phyloP scores from a whole-genome alignment of 208 protist genomes.

The Vickermania ingenoplastis region DNA sequence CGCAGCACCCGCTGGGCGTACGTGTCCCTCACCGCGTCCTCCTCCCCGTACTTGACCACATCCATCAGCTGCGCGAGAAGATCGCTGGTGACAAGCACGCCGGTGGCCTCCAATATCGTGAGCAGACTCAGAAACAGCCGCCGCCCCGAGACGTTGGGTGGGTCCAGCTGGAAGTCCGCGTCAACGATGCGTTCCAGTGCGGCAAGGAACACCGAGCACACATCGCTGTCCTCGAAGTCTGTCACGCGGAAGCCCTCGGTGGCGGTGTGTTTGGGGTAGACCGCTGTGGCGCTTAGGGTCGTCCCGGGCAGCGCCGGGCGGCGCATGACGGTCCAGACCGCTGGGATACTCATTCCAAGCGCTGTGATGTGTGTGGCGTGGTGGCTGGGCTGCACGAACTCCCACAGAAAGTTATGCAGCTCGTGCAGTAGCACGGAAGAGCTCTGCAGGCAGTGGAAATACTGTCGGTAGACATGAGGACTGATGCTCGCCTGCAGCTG shows the following conservation, averaged over 20 bases:
- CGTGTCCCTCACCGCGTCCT: conserved; percentile 31
- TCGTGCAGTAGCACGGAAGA: conserved; percentile 47
- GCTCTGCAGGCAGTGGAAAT: conserved; percentile 39
- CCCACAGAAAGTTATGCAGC: conserved; percentile 81
- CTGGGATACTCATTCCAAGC: conserved; percentile 62
- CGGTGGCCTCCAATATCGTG: conserved; percentile 65
- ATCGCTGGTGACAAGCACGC: conserved; percentile 73
- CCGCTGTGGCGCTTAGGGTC: conserved; percentile 9
- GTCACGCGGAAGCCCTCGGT: neutral
- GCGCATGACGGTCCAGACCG: conserved; percentile 57
- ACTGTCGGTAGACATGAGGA: conserved; percentile 59
- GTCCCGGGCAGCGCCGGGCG: conserved; percentile 15
- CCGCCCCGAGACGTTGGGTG: conserved; percentile 42
- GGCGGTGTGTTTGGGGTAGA: neutral
- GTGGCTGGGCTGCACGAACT: conserved; percentile 64
- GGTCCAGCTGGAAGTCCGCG: conserved; percentile 39
- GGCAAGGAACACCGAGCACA: conserved; percentile 68
- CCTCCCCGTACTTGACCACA: conserved; percentile 70
- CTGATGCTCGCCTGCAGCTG: conserved; percentile 49
- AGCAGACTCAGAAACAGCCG: conserved; percentile 67
- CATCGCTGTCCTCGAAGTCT: conserved; percentile 64
- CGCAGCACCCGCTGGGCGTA: conserved; percentile 67
- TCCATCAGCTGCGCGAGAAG: conserved; percentile 84
- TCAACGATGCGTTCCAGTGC: conserved; percentile 70
- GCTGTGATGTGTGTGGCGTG: conserved; percentile 57